Percentiles rank a stretch among this genome's conserved stretches.
phyloP scores from a whole-genome alignment of 345 rosid species.

The Pistacia vera region DNA sequence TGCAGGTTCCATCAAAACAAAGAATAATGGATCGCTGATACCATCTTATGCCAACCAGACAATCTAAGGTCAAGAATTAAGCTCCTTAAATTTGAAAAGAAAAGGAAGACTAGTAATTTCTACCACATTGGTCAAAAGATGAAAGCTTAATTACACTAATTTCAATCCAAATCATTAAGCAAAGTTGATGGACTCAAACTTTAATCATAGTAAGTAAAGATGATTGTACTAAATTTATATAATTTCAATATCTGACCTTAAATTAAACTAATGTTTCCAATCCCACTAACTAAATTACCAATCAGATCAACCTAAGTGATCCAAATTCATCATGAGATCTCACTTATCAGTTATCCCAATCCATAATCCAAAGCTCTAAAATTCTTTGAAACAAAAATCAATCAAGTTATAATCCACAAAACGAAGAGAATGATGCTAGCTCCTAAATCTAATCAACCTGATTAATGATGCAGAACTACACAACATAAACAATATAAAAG shows the following conservation, averaged over 20 bases:
- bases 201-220: not conserved
- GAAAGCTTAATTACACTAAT: not conserved
- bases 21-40: slow-evolving; percentile 9
- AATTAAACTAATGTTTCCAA: not conserved
- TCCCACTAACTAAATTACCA: slow-evolving; percentile 15
- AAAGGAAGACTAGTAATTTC: not conserved
- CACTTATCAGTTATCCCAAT: slow-evolving; percentile 12
- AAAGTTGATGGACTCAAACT: not conserved
- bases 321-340: slow-evolving; percentile 41
- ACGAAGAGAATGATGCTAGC: not conserved
- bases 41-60: slow-evolving; percentile 2
- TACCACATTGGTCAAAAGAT: not conserved
- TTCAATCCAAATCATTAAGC: slow-evolving; percentile 1
- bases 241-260: not conserved
- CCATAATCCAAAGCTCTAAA: slow-evolving; percentile 18
- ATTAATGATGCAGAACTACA: slow-evolving; percentile 4
- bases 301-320: slow-evolving; percentile 37
- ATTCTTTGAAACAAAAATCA: slow-evolving; percentile 9
- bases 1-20: slow-evolving; percentile 43
- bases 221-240: not conserved
- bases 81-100: slow-evolving; percentile 9
- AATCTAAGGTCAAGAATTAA: not conserved
- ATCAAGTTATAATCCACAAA: not conserved
- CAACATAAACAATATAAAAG: slow-evolving; percentile 4
- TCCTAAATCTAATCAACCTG: slow-evolving; percentile 4